Conservation (phyloP, 495 filamentous ascomycete species). For the Rhizodiscina lignyota region DNA sequence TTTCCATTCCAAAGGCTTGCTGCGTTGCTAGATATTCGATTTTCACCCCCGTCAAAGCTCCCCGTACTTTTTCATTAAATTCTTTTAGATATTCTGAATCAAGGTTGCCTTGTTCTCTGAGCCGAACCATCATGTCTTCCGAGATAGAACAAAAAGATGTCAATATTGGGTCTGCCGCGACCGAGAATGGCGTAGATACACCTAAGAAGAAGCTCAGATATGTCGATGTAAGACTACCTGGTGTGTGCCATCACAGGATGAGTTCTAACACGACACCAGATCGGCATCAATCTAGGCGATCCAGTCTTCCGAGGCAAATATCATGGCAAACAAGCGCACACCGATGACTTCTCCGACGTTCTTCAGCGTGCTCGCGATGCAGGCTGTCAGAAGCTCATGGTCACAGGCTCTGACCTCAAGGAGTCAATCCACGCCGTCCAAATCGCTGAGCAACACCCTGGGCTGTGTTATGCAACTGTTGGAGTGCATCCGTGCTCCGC, state of each 20-base stretch:
- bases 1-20: too few species aligned
- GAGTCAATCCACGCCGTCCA: constrained; percentile 60
- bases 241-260: background rate
- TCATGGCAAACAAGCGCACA: constrained; percentile 66
- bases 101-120: too few species aligned
- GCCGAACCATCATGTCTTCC: too few species aligned
- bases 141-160: too few species aligned
- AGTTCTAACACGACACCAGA: constrained; percentile 20
- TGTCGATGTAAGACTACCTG: background rate
- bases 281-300: constrained; percentile 91
- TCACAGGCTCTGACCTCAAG: constrained; percentile 78
- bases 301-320: constrained; percentile 72
- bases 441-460: constrained; percentile 56
- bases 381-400: constrained; percentile 77
- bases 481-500: constrained; percentile 83
- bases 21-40: too few species aligned
- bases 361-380: constrained; percentile 55
- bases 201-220: too few species aligned
- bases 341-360: constrained; percentile 60
- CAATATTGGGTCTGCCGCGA: too few species aligned
- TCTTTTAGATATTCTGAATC: too few species aligned
- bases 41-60: too few species aligned
- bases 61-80: too few species aligned
- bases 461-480: constrained; percentile 70
- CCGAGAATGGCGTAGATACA: too few species aligned